Conservation (phyloP, 1,284 basidiomycete genomes). For the Hortiboletus rubellus region DNA sequence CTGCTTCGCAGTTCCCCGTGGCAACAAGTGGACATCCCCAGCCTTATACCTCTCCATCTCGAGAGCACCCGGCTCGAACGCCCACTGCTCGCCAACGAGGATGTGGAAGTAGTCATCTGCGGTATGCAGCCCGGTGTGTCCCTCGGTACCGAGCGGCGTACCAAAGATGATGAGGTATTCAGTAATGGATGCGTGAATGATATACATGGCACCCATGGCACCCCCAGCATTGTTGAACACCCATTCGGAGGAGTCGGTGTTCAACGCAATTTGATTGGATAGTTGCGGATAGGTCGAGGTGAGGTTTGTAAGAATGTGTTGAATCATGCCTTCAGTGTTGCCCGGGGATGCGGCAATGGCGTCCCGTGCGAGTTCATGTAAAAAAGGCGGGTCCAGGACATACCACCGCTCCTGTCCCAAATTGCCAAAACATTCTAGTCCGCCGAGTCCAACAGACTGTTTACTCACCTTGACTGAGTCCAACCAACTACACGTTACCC, state of each 20-base stretch:
- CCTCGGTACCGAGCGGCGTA: constrained; percentile 94
- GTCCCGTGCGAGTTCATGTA: constrained; percentile 70
- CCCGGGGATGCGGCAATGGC: constrained; percentile 64
- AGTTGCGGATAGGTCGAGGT: constrained; percentile 59
- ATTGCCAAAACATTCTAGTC: background rate
- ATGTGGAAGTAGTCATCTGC: constrained; percentile 99
- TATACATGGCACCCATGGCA: constrained; percentile 98
- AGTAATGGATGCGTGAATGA: constrained; percentile 92
- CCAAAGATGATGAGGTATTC: constrained; percentile 97
- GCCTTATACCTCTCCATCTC: constrained; percentile 83
- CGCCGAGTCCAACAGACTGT: background rate
- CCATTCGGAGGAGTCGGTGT: constrained; percentile 79
- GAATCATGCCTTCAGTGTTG: constrained; percentile 69
- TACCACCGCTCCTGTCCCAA: constrained; percentile 58
- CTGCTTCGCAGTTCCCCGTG: constrained; percentile 86
- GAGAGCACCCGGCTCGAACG: constrained; percentile 79
- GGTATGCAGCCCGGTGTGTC: constrained; percentile 91
- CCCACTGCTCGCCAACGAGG: constrained; percentile 90
- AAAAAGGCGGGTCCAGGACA: constrained; percentile 63
- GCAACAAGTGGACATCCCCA: constrained; percentile 84
- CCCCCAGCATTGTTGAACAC: constrained; percentile 98
- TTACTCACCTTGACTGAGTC: constrained; percentile 56
- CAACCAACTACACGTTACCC: constrained; percentile 48
- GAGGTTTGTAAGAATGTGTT: constrained; percentile 76
- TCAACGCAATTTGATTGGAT: constrained; percentile 51